Base-by-base conservation (phyloP, 2,329 filamentous ascomycete genomes). In the Calonectria multiphialidica region DNA sequence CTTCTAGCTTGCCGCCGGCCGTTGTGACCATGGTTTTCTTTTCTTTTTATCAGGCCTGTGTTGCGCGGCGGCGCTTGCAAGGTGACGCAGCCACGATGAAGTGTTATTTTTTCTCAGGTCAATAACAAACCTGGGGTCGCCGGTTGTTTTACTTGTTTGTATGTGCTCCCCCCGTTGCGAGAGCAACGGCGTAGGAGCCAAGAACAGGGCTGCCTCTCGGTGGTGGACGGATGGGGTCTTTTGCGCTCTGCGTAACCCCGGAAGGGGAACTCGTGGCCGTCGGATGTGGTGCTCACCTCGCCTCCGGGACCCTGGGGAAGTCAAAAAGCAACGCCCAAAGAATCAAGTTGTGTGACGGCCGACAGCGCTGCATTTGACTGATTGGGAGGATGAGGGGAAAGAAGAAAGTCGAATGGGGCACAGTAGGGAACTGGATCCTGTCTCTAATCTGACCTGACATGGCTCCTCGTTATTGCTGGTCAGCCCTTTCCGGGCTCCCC, bases 131-230 rank as follows among this genome's bases (percentile, higher is more conserved):
- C 75, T 66, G 57, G 25, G 9, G 53, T 25, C 30, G 64, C 44
- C 63, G 69, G 64, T 23, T 47, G 64, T 71, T 71, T 71, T 45
- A 73, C 70, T 66, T 68, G 65, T 44, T 59, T 59, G 53, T 40
- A 59, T 59, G 40, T 45, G 40, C 40, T 30, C 28, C 63, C 64
- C 66, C 57, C 75, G 77, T 78, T 78, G 77, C 70, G 72, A 72
- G 77, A 78, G 77, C 77, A 78, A 79, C 77, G 68, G 64, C 53
- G 37, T 42, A n/a, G 64, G 35, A 66, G 37, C 53, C 35, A 66
- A 55, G 64, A 77, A 61, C 77, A 78, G 77, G 77, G 77, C 76
- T 50, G 55, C 42, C 66, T 73, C 66, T 76, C 70, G 68, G 75
- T 75, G 66, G 63, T 47, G 59, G 57, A 59, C 69, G 57, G 72